Conservation (phyloP, 2,329 filamentous ascomycete genomes). For the Erysiphe neolycopersici region DNA sequence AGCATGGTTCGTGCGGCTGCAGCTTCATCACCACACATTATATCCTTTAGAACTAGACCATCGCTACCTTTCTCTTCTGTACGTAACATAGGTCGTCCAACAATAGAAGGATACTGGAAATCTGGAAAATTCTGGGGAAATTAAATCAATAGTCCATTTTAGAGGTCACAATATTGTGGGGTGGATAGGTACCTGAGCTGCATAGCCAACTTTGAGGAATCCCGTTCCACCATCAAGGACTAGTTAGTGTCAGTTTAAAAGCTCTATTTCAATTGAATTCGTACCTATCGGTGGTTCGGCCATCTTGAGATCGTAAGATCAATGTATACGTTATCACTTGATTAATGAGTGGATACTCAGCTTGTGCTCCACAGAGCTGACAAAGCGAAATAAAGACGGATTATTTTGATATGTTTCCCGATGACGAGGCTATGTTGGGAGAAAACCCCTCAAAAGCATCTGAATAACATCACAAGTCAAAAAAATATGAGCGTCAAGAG, state of each 20-base stretch:
- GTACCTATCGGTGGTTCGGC: conserved; percentile 15
- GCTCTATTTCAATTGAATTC: background rate
- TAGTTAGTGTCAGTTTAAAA: conserved; percentile 15
- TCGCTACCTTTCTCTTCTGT: conserved; percentile 52
- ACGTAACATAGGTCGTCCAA: conserved; percentile 89
- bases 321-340: background rate
- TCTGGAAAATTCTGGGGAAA: conserved; percentile 72
- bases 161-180: background rate
- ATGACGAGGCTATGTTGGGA: background rate
- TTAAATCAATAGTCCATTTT: background rate
- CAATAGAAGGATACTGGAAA: conserved; percentile 93
- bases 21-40: conserved; percentile 98
- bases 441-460: too few relatives aligned
- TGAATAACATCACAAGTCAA: too few relatives aligned
- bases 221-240: conserved; percentile 99
- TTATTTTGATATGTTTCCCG: background rate
- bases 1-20: conserved; percentile 90
- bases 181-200: conserved; percentile 38
- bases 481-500: conserved; percentile 11
- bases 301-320: conserved; percentile 4
- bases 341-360: too few relatives aligned
- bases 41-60: conserved; percentile 72
- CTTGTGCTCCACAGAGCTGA: too few relatives aligned
- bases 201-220: conserved; percentile 98
- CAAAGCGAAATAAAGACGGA: too few relatives aligned